Evolutionary conservation across 2,329 filamentous ascomycete species (phyloP), one percentile per base, ranked within the genome.

Genomic region (Penicillium brevicompactum): DNA sequence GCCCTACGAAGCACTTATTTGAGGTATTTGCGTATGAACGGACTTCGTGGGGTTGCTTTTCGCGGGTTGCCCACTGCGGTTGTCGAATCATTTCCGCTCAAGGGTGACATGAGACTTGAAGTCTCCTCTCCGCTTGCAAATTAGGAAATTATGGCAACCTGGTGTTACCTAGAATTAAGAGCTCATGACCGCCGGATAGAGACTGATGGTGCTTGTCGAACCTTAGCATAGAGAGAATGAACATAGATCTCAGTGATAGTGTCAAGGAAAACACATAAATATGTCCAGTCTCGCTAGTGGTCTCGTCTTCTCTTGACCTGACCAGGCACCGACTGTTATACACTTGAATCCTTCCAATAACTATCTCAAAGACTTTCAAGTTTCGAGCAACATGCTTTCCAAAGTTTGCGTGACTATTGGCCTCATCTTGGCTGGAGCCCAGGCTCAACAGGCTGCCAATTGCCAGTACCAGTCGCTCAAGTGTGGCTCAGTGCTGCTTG

Each of bases 41-140:
- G 24, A 24, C 21, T 41, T 24, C 3, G 37, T 49, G 27, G 37
- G 46, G 37, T 49, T 42, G 40, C 46, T 49, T 84, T 22, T 93
- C 88, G 24, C 18, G 10, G 3, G 42, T 41, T 4, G 10, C 5
- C 10, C 11, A 37, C 10, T 18, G 3, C 32, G 21, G 2, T 30
- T 30, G 13, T 49, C 37, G 46, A 49, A 49, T 49, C 37, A 42
- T 13, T 21, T 6, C 32, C n/a, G n/a, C 21, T 8, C 4, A 32
- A 21, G 37, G 37, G 46, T 49, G 24, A 49, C 46, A 49, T 49
- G 24, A 18, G 37, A 31, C 37, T 32, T 31, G n/a, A 45, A 6
- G 43, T 31, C 4, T 41, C 22, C 3, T 32, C 11, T 30, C 8
- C 18, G 24, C 4, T 41, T 14, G 34, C 16, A 16, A 5, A 41